Base-by-base conservation (phyloP, 2,329 filamentous ascomycete genomes). In the Ophiostoma triangulosporum region DNA sequence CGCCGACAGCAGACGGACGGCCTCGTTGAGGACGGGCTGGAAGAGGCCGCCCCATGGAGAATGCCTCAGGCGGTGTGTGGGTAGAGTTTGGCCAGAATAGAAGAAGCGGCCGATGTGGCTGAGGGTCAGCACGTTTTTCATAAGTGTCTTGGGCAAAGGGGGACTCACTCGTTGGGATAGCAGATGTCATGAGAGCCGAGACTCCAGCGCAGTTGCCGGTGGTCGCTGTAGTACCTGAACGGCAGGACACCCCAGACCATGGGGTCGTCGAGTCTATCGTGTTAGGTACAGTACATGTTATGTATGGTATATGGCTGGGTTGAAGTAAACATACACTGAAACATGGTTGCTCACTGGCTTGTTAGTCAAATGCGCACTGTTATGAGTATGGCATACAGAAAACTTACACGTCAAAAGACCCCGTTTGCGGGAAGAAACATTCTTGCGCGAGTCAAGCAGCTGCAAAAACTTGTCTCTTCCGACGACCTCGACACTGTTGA, bases 121-220 rank as follows among this genome's bases (percentile, higher is more conserved):
- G 9, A 5, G 4, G 6, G 60, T 20, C 36, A 26, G 52, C 22
- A 5, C 15, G 24, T 32, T 33, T 49, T 26, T 8, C 12, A 12
- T 8, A 15, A n/a, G 35, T 2, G 12, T 4, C 43, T 17, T n/a
- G n/a, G n/a, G 36, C 15, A 12, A 11, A 24, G 22, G 8, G 15
- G 5, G 61, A 46, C 73, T 57, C 70, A 93, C 88, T 80, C 83
- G 64, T 88, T 91, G 62, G 83, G 84, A 68, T 94, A 98, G 70
- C 90, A 96, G 56, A 98, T 90, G 67, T 98, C 93, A 66, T 96
- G 88, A 62, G 89, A 94, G 24, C 88, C 93, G 53, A 98, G 77
- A 9, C 84, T 81, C 88, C 90, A 97, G 65, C 93, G 81, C 63
- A 89, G 75, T 64, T 90, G 93, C 54, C 77, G 73, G 20, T 86